Base-by-base conservation (phyloP, 2,329 filamentous ascomycete species). In the Fusarium temperatum region DNA sequence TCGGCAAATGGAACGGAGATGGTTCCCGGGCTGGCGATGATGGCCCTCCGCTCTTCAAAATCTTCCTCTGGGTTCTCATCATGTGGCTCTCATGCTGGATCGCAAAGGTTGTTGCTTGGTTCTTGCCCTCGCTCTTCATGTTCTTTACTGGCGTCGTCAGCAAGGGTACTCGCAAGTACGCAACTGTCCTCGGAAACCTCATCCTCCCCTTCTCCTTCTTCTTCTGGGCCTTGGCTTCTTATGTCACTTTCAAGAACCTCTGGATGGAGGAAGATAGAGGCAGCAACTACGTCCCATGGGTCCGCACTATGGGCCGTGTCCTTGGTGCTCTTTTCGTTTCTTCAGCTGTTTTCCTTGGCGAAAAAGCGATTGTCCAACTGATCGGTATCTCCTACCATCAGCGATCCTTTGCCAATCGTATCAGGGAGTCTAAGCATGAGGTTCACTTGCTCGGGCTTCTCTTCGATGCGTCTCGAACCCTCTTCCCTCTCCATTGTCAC, bases 401-500 rank as follows among this genome's bases (percentile, higher is more conserved):
- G 78, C 91, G 94, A 75, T 95, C 94, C 53, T 96, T 96, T 82
- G 91, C 93, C 77, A 89, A 90, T 73, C 87, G 90, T 58, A 98
- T 99, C 86, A 93, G 94, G 82, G 92, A 94, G 47, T 98, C 95
- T 30, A 98, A 99, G 85, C 92, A 90, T 64, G 94, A 96, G 75
- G 89, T 98, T 54, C 89, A 90, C 79, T 89, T 98, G 6, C 87
- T 99, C 5, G 92, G 93, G 24, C 85, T 96, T 36, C 90, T 99
- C 63, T 98, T 97, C 81, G 95, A 98, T 74, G 95, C 95, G 26
- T 98, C 96, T 7, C 89, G 95, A 60, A 88, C 91, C 10, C 87
- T 98, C 57, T 99, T 98, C 79, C 96, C 96, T 32, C 93, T 95
- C 83, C 98, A 98, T 84, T 98, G 95, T 83, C 88, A 87, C 30